Base-by-base conservation (phyloP, 108 stramenopile genomes). In the Pelagomonas calceolata region DNA sequence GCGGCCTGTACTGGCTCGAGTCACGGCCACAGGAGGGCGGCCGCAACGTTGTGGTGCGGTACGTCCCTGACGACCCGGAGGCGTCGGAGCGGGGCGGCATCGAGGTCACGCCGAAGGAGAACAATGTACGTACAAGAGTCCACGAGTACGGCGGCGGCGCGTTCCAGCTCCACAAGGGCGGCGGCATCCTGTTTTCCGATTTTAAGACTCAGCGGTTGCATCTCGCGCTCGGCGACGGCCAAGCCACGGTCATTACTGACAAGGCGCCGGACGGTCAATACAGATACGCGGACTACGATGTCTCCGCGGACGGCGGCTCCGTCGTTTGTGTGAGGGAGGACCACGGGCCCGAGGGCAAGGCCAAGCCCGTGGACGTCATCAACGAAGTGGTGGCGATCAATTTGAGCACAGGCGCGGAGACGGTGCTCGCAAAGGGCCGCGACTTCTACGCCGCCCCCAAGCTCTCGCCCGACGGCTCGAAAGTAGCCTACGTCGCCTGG, bases 121-220 rank as follows among this genome's bases (percentile, higher is more conserved):
- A 76, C 0, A 86, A 90, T 71, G 85, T 87, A 0, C 78, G 89
- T 4, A 86, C 84, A 14, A 70, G 85, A 0, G 89, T 90, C 12
- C 89, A 90, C 64, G 89, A 90, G 72, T 90, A 90, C 75, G 89
- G 89, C 16, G 89, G 89, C 18, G 89, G 85, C 4, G 86, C 89
- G 10, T 68, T 85, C 4, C 72, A 76, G 5, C 67, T 86, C 60
- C 85, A 76, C 30, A 67, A 66, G 64, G 34, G 30, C 32, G 68
- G 69, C 0, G 73, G 67, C 15, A 69, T 73, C 30, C 67, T 88
- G 66, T 87, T 76, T 64, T 79, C 82, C 29, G 85, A 89, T 4
- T 89, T 89, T 77, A 67, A 68, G 65, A 81, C 81, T 0, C 87
- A 88, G 80, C 68, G 76, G 34, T 34, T 85, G 30, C 26, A 60